Base-by-base conservation (phyloP, 179 eudicot species). In the Beta lomatogona region DNA sequence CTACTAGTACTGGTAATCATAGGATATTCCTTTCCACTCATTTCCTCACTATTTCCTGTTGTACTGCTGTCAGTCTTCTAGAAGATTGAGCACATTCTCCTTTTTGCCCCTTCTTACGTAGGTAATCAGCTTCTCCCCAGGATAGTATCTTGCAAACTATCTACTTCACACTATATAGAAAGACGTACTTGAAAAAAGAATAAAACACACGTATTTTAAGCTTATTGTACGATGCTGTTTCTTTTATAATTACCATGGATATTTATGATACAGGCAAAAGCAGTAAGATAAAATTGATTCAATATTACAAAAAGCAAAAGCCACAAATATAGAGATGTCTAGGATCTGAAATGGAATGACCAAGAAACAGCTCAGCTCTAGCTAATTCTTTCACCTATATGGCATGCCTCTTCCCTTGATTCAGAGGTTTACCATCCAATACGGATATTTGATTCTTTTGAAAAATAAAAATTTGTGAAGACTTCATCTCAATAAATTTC, bases 401-500 rank as follows among this genome's bases (percentile, higher is more conserved):
- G 67, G 16, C 54, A 54, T 12, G 72, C 63, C 22, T 63, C 52
- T 46, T 28, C 15, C 82, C 73, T 68, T 57, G 70, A 46, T 46
- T 68, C 21, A 28, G 31, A 60, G 46, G 18, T 25, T 19, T 18
- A 9, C 22, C 15, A 36, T n/a, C 15, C n/a, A n/a, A 21, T 41
- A 59, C 54, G 31, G 70, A 19, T 25, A 74, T 81, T 15, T 16
- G 22, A 66, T n/a, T 72, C n/a, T 25, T 15, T 11, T 70, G 77
- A 28, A 41, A 53, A 0, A 25, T n/a, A 55, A 41, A 3, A 67
- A 28, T 50, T 10, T 25, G 21, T 52, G 61, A 50, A 54, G 36
- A 58, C 54, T 19, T 55, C 74, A 64, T 65, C 74, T 74, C 36
- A 58, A 48, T 74, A 21, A 55, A 63, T 10, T 66, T 68, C 16